A percentile compares a stretch with the other conserved stretches of the same genome.
Conservation (phyloP, 2,329 filamentous ascomycete species). For the Thielaviopsis euricoi region DNA sequence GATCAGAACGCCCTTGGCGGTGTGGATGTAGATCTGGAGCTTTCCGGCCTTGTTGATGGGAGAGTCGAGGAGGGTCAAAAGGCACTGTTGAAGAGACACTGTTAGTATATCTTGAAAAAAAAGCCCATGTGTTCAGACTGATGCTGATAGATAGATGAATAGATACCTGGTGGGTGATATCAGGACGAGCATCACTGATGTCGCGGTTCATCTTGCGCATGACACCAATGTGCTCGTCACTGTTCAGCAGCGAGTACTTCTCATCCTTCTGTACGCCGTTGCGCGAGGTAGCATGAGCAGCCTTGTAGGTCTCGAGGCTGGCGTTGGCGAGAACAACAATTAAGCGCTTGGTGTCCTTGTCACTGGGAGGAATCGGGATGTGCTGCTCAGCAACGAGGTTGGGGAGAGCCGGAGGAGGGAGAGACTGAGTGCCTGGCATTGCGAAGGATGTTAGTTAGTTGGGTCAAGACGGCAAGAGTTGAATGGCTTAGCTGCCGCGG, state of each 20-base stretch:
- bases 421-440: conserved; percentile 68
- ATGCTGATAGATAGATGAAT: no score
- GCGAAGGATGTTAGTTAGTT: conserved; percentile 14
- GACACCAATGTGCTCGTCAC: conserved; percentile 95
- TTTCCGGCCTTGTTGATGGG: conserved; percentile 97
- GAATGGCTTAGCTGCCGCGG: background rate
- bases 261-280: conserved; percentile 60
- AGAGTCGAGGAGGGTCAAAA: conserved; percentile 91
- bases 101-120: no score
- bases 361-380: conserved; percentile 61
- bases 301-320: conserved; percentile 93
- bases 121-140: background rate
- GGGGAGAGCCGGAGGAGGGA: conserved; percentile 78
- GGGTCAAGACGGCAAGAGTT: background rate
- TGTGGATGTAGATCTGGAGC: conserved; percentile 97
- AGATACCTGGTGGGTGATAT: conserved; percentile 94
- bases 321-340: conserved; percentile 96
- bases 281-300: conserved; percentile 55
- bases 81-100: conserved; percentile 47
- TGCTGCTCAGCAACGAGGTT: conserved; percentile 90
- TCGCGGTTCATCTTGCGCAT: conserved; percentile 99
- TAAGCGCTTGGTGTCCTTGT: conserved; percentile 80
- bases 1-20: conserved; percentile 90
- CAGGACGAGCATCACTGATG: conserved; percentile 91
- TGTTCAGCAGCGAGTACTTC: conserved; percentile 95